phyloP scores from a whole-genome alignment of 805 yeast genomes.

The Henningerozyma blattae region DNA sequence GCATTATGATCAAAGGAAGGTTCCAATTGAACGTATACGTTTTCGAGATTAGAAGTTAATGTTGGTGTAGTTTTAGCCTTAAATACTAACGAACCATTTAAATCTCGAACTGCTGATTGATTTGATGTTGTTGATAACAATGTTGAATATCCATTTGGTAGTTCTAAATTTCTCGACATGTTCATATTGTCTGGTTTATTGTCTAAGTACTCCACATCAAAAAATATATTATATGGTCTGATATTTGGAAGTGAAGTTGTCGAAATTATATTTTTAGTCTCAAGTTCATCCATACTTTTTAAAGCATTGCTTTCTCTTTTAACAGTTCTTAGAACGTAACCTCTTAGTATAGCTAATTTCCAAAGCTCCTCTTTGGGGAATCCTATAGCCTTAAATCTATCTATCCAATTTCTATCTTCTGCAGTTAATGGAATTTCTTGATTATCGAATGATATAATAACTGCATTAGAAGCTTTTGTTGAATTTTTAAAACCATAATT shows the following conservation, averaged over 20 bases:
- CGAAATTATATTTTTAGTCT: too few species aligned
- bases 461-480: constrained; percentile 4
- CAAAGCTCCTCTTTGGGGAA: constrained; percentile 61
- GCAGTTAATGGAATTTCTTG: constrained; percentile 42
- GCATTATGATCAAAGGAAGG: constrained; percentile 8
- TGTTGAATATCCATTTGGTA: background rate
- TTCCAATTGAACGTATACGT: constrained; percentile 35
- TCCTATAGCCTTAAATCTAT: constrained; percentile 61
- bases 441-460: constrained; percentile 28
- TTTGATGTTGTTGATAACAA: constrained; percentile 1
- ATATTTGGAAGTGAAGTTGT: constrained; percentile 19
- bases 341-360: constrained; percentile 66
- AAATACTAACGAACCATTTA: constrained; percentile 26
- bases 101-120: constrained; percentile 6
- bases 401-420: constrained; percentile 65
- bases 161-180: too few species aligned
- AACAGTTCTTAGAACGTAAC: constrained; percentile 43
- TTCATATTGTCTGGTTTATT: background rate
- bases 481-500: constrained; percentile 17
- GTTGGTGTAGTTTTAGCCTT: constrained; percentile 30
- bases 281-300: too few species aligned
- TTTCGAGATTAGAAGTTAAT: constrained; percentile 27
- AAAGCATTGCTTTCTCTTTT: constrained; percentile 19
- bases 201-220: constrained; percentile 27
- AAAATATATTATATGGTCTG: constrained; percentile 40